Conservation (phyloP, 345 rosid genomes). For the Pugionium cornutum region DNA sequence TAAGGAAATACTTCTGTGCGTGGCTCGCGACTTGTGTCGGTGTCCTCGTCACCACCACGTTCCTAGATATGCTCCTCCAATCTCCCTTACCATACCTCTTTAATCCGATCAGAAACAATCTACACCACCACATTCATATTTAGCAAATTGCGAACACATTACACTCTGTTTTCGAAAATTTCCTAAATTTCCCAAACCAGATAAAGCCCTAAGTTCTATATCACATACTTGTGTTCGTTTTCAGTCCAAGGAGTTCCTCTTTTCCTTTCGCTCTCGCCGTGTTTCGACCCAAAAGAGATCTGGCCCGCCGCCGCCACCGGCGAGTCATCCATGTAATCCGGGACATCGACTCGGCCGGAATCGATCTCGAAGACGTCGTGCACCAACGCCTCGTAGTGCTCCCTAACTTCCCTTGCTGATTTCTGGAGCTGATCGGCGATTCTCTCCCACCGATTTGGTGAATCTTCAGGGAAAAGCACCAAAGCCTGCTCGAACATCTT, state of each 20-base stretch:
- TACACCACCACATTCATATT: conserved; percentile 28
- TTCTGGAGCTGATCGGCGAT: conserved; percentile 57
- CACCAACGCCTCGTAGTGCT: conserved; percentile 60
- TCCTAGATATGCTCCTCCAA: conserved; percentile 91
- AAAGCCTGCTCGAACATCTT: conserved; percentile 72
- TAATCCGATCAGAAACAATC: conserved; percentile 71
- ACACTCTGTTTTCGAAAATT: no score
- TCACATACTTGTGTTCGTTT: conserved; percentile 41
- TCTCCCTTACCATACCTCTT: conserved; percentile 70
- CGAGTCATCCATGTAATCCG: conserved; percentile 55
- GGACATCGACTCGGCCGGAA: conserved; percentile 64
- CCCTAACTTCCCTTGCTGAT: conserved; percentile 48
- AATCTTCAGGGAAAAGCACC: conserved; percentile 54
- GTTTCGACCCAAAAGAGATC: conserved; percentile 46
- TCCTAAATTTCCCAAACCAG: neutral
- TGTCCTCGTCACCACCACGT: conserved; percentile 76
- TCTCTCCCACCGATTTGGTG: conserved; percentile 62
- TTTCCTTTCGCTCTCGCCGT: conserved; percentile 57
- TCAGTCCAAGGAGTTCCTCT: conserved; percentile 69
- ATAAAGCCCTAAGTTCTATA: conserved; percentile 24
- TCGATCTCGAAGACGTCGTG: conserved; percentile 71
- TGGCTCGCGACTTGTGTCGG: conserved; percentile 93
- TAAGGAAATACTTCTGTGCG: conserved; percentile 84
- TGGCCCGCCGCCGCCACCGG: conserved; percentile 34
- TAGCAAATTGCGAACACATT: neutral